Conservation (phyloP, 2,329 filamentous ascomycete genomes). For the Ophiostoma sp. region DNA sequence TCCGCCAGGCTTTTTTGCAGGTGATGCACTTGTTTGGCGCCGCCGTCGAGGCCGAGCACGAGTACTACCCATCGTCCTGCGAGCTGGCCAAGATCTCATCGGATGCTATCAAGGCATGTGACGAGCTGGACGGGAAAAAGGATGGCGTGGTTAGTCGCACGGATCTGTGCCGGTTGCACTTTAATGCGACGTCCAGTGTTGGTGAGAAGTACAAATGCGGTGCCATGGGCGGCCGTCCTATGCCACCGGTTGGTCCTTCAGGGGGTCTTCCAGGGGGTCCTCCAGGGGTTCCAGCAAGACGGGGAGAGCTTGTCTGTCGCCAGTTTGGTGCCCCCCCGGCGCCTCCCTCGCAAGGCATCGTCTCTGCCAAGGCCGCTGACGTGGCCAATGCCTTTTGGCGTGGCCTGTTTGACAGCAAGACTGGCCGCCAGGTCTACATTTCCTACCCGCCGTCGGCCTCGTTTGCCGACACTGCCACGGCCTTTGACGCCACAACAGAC, state of each 20-base stretch:
- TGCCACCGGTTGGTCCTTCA: background rate
- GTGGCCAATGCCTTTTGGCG: conserved; percentile 39
- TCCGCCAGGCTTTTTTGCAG: conserved; percentile 50
- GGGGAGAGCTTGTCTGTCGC: background rate
- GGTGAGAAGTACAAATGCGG: conserved; percentile 42
- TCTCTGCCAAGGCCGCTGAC: conserved; percentile 27
- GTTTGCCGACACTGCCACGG: conserved; percentile 40
- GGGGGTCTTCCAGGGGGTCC: background rate
- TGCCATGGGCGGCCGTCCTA: background rate
- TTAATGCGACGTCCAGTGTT: conserved; percentile 48
- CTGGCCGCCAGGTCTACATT: conserved; percentile 40
- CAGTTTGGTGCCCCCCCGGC: conserved; percentile 12
- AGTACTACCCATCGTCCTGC: conserved; percentile 43
- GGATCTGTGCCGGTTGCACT: conserved; percentile 46
- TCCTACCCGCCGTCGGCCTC: conserved; percentile 37
- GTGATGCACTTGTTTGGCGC: conserved; percentile 44
- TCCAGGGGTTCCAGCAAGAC: background rate
- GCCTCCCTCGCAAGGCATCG: conserved; percentile 25
- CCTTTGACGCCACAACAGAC: conserved; percentile 36
- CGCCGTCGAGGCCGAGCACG: conserved; percentile 41
- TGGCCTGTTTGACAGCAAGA: conserved; percentile 40
- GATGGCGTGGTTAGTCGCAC: conserved; percentile 32
- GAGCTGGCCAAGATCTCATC: conserved; percentile 32
- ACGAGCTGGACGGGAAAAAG: conserved; percentile 28
- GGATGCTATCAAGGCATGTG: conserved; percentile 29